Base-by-base conservation (phyloP, 139 green algal genomes). In the Marvania coccoides region DNA sequence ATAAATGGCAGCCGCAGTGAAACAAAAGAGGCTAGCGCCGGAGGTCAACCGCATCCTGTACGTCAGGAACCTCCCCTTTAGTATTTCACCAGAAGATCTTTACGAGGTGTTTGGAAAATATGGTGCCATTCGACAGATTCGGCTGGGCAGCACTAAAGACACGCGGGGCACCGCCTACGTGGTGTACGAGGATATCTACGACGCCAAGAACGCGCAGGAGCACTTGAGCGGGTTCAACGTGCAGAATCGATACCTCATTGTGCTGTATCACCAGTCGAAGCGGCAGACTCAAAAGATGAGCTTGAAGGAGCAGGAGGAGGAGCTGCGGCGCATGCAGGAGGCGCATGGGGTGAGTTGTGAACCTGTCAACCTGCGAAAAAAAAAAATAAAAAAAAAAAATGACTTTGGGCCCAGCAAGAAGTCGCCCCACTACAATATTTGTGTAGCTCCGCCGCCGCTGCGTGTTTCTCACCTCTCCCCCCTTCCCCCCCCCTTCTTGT, bases 131-230 rank as follows among this genome's bases (percentile, higher is more conserved):
- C 68, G 92, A 2, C 94, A 99, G 70, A 88, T 98, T 40, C 65
- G 91, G 46, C 76, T 82, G 29, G 94, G 94, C 14, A 80, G 69
- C 31, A 83, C 64, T 38, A 98, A 98, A 74, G 93, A 97, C 9
- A 95, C 95, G 2, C 79, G 88, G 6, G 95, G 95, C 14, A 99
- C 94, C 7, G 94, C 95, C 0, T 99, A 94, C 62, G 86, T 99
- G 0, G 91, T 97, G 36, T 99, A 97, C 63, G 94, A 99, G 64
- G 95, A 99, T 84, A 98, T 99, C 46, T 97, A 94, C 65, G 95
- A 99, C 71, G 94, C 94, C 1, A 97, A 97, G 81, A 92, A 81
- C 5, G 93, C 91, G 6, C 69, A 82, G 40, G 90, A 96, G n/a
- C 85, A 95, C 39, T 72, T 97, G 5, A 87, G 74, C 0, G 94